A percentile compares a stretch with the other conserved stretches of the same genome.
phyloP scores from a whole-genome alignment of 1,284 basidiomycete species.

The Pterulicium gracile region DNA sequence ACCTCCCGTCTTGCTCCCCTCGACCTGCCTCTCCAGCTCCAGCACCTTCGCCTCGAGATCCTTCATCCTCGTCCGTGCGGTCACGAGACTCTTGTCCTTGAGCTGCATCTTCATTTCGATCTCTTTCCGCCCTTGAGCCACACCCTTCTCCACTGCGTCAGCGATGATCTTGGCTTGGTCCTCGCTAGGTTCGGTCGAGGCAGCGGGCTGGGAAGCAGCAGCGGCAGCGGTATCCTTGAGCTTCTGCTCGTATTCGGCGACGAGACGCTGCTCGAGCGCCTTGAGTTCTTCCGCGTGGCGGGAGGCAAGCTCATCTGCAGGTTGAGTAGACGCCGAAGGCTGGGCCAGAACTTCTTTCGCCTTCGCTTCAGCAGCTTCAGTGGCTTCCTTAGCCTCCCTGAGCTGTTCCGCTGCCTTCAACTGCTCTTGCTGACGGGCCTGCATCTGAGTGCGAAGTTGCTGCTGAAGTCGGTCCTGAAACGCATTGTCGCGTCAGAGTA shows the following conservation, averaged over 20 bases:
- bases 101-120: slow-evolving; percentile 47
- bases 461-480: not conserved
- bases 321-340: slow-evolving; percentile 13
- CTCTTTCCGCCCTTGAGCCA: slow-evolving; percentile 58
- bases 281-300: slow-evolving; percentile 51
- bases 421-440: not conserved
- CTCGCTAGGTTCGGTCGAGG: slow-evolving; percentile 16
- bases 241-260: slow-evolving; percentile 41
- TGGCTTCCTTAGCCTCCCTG: not conserved
- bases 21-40: slow-evolving; percentile 32
- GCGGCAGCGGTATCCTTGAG: slow-evolving; percentile 38
- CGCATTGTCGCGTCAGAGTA: not conserved
- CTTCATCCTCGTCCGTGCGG: slow-evolving; percentile 47
- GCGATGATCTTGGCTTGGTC: slow-evolving; percentile 35
- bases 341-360: slow-evolving; percentile 14
- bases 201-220: slow-evolving; percentile 19
- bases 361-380: not conserved
- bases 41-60: slow-evolving; percentile 53
- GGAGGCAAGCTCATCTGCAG: slow-evolving; percentile 29
- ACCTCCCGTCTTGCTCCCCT: not conserved
- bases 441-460: not conserved
- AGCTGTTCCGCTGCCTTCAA: not conserved
- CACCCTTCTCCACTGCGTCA: slow-evolving; percentile 44
- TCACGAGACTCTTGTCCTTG: slow-evolving; percentile 57
- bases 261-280: slow-evolving; percentile 39